Evolutionary conservation across 2,329 filamentous ascomycete species (phyloP), one percentile per base, ranked within the genome.

Genomic region (Calonectria montana): DNA sequence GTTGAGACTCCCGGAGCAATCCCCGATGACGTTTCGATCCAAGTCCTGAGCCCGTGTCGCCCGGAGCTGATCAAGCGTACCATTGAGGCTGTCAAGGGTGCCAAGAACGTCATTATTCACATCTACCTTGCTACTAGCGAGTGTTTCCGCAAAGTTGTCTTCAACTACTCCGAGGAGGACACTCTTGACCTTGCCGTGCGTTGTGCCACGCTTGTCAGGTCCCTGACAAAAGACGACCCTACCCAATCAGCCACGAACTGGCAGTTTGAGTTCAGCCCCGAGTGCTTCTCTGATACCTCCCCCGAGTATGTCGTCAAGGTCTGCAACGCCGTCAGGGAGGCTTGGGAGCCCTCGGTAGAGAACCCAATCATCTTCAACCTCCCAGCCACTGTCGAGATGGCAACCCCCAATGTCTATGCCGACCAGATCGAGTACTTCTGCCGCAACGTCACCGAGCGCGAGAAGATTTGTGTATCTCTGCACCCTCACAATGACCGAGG

Each of bases 341-440:
- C 96, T 1, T 99, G 97, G 97, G 95, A 89, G 74, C 96, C 97
- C 1, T 91, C 90, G 0, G 91, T 87, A 45, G 91, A 94, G 83
- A 92, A 91, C 78, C 94, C 93, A 59, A 94, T 99, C 83, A 97
- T 99, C 82, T 97, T 99, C 89, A 98, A 98, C 86, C 89, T 99
- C 64, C 96, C 97, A 0, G 96, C 97, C 2, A 99, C 97, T 0
- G 96, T 98, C 41, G 97, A 99, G 86, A 92, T 98, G 92, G 86
- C 94, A 0, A 98, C 97, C 1, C 96, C 96, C 39, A 99, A 99
- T 82, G 90, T 98, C 59, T 99, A 97, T 82, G 97, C 97, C 62
- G 97, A 99, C 81, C 94, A 97, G 86, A 94, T 99, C 74, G 97
- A 99, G 83, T 97, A 94, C 86, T 99, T 99, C 84, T 97, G 95